Evolutionary conservation across 495 filamentous ascomycete species (phyloP).

Genomic region (Wilcoxina mikolae): DNA sequence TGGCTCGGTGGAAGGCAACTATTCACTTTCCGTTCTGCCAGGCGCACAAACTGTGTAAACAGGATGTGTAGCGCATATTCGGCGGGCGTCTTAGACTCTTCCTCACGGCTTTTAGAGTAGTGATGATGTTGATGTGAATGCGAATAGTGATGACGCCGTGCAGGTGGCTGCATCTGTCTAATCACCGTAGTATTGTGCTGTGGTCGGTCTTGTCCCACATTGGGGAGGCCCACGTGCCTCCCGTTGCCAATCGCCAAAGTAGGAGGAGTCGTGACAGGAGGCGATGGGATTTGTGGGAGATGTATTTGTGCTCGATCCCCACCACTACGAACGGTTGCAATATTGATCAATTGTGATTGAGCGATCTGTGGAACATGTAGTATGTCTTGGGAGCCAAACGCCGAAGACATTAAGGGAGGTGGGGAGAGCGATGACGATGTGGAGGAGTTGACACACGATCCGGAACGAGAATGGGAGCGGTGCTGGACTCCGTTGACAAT

Average conservation of each 20-base stretch:
- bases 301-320: conserved; percentile 20
- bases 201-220: no score
- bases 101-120: conserved; percentile 41
- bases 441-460: conserved; percentile 51
- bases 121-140: conserved; percentile 37
- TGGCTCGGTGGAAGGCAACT: conserved; percentile 30
- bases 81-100: conserved; percentile 59
- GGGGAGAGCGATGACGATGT: conserved; percentile 28
- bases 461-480: conserved; percentile 53
- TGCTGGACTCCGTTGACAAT: conserved; percentile 91
- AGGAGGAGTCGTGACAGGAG: conserved; percentile 15
- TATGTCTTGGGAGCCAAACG: conserved; percentile 20
- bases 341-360: conserved; percentile 24
- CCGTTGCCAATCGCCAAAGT: no score
- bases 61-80: conserved; percentile 95
- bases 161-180: conserved; percentile 14
- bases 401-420: conserved; percentile 21
- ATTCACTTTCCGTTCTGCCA: conserved; percentile 87
- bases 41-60: conserved; percentile 70
- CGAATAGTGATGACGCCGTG: conserved; percentile 7
- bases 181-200: conserved; percentile 17
- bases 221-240: no score
- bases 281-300: conserved; percentile 24
- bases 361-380: conserved; percentile 27
- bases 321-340: not conserved